Conservation (phyloP, 371 early-diverging fungal genomes). For the Basidiobolus meristosporus region DNA sequence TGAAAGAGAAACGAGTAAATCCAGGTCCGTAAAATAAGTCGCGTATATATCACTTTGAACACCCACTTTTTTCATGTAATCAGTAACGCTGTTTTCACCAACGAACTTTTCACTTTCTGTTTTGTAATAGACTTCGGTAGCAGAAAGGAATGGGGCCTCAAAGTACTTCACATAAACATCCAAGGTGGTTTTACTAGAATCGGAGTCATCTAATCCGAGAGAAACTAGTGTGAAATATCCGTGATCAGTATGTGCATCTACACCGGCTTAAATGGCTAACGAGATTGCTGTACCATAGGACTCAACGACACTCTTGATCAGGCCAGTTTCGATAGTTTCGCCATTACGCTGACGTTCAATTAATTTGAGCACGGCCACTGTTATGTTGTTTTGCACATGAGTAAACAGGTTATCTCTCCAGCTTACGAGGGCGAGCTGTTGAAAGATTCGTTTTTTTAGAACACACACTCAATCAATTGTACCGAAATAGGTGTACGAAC, state of each 20-base stretch:
- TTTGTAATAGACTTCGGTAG: constrained; percentile 69
- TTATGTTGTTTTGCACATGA: constrained; percentile 52
- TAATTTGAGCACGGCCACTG: constrained; percentile 61
- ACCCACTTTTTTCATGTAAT: constrained; percentile 86
- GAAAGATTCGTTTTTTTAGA: neutral
- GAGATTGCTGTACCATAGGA: constrained; percentile 70
- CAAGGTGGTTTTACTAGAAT: constrained; percentile 55
- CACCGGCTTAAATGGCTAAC: neutral
- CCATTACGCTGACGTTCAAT: constrained; percentile 78
- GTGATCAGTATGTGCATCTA: neutral
- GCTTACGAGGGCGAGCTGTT: constrained; percentile 63
- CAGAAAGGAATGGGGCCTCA: constrained; percentile 55
- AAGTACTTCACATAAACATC: constrained; percentile 75
- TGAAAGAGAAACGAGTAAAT: neutral
- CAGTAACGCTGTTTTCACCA: constrained; percentile 66
- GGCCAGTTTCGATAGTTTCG: constrained; percentile 66
- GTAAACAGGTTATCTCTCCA: constrained; percentile 80
- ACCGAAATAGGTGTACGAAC: too few relatives aligned
- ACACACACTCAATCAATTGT: neutral
- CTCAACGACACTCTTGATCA: constrained; percentile 76
- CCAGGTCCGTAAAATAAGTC: too few relatives aligned
- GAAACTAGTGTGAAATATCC: constrained; percentile 7
- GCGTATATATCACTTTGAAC: too few relatives aligned
- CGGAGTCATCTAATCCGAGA: constrained; percentile 66
- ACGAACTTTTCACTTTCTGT: constrained; percentile 71